These are phyloP conservation scores for Podospora fimiseda DNA, from an alignment of 495 filamentous ascomycete genomes.

Conservation along the genomic window DNA sequence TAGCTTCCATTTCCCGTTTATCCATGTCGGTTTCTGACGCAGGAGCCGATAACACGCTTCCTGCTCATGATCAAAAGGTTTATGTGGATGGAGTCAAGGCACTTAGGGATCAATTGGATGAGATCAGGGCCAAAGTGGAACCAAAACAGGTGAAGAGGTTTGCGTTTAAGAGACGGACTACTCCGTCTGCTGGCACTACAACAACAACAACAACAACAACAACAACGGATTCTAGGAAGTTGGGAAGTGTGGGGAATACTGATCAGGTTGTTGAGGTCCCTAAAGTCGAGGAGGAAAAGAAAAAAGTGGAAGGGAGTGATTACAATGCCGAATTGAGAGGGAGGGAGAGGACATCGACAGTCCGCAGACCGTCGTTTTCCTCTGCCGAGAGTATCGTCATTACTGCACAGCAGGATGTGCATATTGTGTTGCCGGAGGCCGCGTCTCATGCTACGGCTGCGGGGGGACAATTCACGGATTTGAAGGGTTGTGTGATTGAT, in stretches of 20 bases:
- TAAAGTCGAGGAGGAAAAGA: not conserved
- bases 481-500: constrained; percentile 70
- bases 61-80: constrained; percentile 40
- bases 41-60: constrained; percentile 27
- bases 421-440: constrained; percentile 67
- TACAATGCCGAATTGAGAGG: constrained; percentile 40
- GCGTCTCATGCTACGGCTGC: constrained; percentile 61
- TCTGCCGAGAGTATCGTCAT: constrained; percentile 56
- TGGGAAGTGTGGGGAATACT: no score
- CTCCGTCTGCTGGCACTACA: not conserved
- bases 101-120: constrained; percentile 38
- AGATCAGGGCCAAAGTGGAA: constrained; percentile 32
- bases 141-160: constrained; percentile 29
- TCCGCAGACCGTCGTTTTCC: constrained; percentile 55
- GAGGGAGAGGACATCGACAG: constrained; percentile 14
- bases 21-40: constrained; percentile 41
- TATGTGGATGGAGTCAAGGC: constrained; percentile 39
- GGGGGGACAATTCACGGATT: constrained; percentile 64
- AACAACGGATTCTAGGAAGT: not conserved
- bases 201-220: not conserved
- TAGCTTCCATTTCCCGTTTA: constrained; percentile 37
- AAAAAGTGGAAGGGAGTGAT: constrained; percentile 34
- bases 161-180: not conserved
- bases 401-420: constrained; percentile 52
- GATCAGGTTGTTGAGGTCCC: no score